phyloP scores from a whole-genome alignment of 305 asterid genomes.

The Rubia peregrina region DNA sequence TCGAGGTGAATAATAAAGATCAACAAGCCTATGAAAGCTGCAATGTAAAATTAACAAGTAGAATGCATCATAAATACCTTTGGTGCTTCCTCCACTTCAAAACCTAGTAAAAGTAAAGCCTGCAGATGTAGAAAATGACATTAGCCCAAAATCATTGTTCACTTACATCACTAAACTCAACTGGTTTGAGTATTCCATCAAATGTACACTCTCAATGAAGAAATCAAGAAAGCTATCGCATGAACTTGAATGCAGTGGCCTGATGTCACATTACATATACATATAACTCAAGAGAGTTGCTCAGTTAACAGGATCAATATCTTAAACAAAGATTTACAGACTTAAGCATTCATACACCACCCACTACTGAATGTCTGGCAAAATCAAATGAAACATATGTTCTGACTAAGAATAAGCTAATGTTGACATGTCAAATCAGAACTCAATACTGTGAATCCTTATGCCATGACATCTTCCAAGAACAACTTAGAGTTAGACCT shows the following conservation, averaged over 20 bases:
- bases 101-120: conserved; percentile 81
- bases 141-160: not conserved
- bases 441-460: not conserved
- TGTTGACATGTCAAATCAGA: conserved; percentile 1
- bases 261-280: not conserved
- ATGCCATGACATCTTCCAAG: conserved; percentile 11
- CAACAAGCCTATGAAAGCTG: not conserved
- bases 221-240: not conserved
- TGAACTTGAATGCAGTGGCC: not conserved
- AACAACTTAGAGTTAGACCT: conserved; percentile 49
- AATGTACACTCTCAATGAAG: not conserved
- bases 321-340: not conserved
- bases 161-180: not conserved
- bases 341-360: not conserved
- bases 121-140: conserved; percentile 26
- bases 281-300: not conserved
- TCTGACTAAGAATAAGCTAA: not conserved
- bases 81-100: conserved; percentile 61
- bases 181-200: not conserved
- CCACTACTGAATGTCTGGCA: not conserved
- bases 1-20: not conserved
- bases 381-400: not conserved
- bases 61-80: conserved; percentile 31
- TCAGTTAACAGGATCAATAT: not conserved
- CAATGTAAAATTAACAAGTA: not conserved